Evolutionary conservation across 164 flowering plant genomes (phyloP).

Genomic region (Platanus orientalis): DNA sequence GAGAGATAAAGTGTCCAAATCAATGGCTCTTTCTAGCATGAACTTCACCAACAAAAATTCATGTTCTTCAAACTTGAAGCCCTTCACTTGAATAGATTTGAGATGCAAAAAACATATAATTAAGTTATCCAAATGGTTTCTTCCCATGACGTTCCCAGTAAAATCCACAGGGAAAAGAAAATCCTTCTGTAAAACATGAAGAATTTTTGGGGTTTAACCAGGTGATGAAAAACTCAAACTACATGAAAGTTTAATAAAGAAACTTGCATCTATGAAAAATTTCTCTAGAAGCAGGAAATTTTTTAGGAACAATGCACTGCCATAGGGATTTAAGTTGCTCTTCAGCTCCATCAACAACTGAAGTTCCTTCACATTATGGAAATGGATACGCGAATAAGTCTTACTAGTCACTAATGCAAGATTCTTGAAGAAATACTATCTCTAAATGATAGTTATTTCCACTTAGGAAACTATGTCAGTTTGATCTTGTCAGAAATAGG

Average conservation of each 20-base stretch:
- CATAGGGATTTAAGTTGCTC: background rate
- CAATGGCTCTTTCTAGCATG: background rate
- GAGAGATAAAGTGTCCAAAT: conserved; percentile 3
- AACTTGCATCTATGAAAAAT: background rate
- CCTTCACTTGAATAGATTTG: conserved; percentile 4
- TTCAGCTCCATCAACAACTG: background rate
- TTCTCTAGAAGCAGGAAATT: conserved; percentile 2
- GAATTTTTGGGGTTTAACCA: too few species aligned
- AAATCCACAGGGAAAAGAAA: background rate
- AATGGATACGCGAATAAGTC: background rate
- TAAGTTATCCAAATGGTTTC: background rate
- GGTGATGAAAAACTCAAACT: background rate
- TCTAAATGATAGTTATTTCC: too few species aligned
- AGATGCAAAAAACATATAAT: background rate
- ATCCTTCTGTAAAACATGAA: background rate
- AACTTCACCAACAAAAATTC: conserved; percentile 4
- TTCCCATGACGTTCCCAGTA: background rate
- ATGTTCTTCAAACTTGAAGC: background rate
- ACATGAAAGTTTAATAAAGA: background rate
- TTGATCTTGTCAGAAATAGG: too few species aligned
- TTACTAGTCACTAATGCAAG: too few species aligned
- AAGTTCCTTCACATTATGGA: background rate
- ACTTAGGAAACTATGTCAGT: too few species aligned
- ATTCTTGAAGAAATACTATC: too few species aligned
- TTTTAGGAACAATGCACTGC: conserved; percentile 1